Percentiles rank a stretch among this genome's conserved stretches.
Evolutionary conservation across 805 yeast species (phyloP).

Genomic region (Ogataea thermomethanolica): DNA sequence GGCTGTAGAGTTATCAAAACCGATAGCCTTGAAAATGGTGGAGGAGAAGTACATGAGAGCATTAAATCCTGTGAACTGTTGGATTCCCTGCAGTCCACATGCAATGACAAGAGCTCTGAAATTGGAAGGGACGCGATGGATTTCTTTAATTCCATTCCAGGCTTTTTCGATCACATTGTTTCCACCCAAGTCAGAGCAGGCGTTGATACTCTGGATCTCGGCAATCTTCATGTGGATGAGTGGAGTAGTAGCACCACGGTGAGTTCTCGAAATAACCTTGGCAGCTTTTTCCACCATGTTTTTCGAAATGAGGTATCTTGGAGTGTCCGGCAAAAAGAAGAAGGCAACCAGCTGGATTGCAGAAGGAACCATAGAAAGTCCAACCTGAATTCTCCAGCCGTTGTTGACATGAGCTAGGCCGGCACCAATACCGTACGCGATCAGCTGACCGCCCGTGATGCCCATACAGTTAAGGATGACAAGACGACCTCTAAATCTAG

Average conservation of each 20-base stretch:
- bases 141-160: constrained; percentile 57
- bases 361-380: constrained; percentile 86
- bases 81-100: constrained; percentile 93
- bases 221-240: constrained; percentile 63
- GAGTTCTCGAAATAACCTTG: constrained; percentile 58
- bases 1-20: constrained; percentile 86
- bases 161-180: constrained; percentile 45
- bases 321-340: constrained; percentile 90
- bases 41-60: constrained; percentile 94
- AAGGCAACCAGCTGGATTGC: constrained; percentile 72
- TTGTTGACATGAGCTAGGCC: constrained; percentile 68
- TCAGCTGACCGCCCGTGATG: constrained; percentile 91
- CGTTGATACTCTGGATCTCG: constrained; percentile 54
- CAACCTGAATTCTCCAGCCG: constrained; percentile 94
- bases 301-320: constrained; percentile 79
- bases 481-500: constrained; percentile 84
- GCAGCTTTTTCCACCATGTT: constrained; percentile 64
- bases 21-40: constrained; percentile 87
- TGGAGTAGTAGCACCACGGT: constrained; percentile 58
- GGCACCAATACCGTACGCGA: constrained; percentile 93
- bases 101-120: constrained; percentile 86
- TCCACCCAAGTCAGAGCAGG: constrained; percentile 40
- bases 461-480: constrained; percentile 86
- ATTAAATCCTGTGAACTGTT: constrained; percentile 96
- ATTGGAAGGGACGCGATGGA: constrained; percentile 72